These are phyloP conservation scores for Botrytis elliptica DNA, from an alignment of 2,329 filamentous ascomycete genomes.

Conservation along the genomic window DNA sequence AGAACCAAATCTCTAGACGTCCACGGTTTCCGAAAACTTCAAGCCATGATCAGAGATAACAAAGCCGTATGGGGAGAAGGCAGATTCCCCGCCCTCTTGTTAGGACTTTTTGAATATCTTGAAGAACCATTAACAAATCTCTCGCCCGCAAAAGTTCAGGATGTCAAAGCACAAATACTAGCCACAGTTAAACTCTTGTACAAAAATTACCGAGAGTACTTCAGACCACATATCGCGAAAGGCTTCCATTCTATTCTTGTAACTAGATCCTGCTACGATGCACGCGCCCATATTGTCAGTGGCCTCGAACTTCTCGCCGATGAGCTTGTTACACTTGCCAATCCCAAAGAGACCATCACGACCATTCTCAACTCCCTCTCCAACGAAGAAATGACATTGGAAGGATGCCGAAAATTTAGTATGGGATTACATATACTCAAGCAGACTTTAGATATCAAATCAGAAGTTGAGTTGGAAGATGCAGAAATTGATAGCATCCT, in stretches of 20 bases:
- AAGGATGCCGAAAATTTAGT: conserved; percentile 54
- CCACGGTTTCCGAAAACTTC: conserved; percentile 76
- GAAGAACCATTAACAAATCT: conserved; percentile 58
- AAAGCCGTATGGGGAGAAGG: conserved; percentile 63
- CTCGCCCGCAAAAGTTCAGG: conserved; percentile 63
- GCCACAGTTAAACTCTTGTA: conserved; percentile 72
- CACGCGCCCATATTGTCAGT: conserved; percentile 67
- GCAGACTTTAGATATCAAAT: conserved; percentile 50
- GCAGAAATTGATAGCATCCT: conserved; percentile 53
- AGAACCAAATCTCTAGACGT: conserved; percentile 71
- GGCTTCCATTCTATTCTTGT: conserved; percentile 66
- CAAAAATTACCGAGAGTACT: conserved; percentile 63
- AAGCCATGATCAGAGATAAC: conserved; percentile 69
- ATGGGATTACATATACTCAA: conserved; percentile 65
- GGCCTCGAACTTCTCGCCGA: conserved; percentile 72
- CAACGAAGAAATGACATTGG: conserved; percentile 44
- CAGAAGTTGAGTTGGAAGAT: conserved; percentile 49
- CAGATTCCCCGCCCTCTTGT: conserved; percentile 66
- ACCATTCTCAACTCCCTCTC: conserved; percentile 53
- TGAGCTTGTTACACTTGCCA: conserved; percentile 66
- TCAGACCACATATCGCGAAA: conserved; percentile 65
- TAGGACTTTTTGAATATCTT: conserved; percentile 70
- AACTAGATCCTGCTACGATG: conserved; percentile 65
- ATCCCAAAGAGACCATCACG: conserved; percentile 58
- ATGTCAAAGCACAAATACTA: conserved; percentile 72